Percentiles rank a stretch among this genome's conserved stretches.
Conservation (phyloP, 1,284 basidiomycete species). For the Anthracocystis walkeri region DNA sequence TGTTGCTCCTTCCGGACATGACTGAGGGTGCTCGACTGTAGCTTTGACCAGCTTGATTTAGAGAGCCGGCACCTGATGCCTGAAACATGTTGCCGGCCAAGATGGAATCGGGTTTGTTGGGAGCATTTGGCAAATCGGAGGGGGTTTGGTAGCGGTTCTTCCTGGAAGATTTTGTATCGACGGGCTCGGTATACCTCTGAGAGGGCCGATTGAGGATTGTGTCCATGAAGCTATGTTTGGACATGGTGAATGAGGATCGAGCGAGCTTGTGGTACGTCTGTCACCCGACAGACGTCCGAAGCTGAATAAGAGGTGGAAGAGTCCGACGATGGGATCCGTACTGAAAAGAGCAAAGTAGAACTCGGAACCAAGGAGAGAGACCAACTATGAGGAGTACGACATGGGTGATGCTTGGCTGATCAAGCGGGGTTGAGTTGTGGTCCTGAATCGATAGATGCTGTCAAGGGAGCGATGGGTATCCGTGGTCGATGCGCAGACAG, state of each 20-base stretch:
- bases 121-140: constrained; percentile 60
- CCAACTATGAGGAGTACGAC: constrained; percentile 2
- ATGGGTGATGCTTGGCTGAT: constrained; percentile 8
- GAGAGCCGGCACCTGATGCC: constrained; percentile 28
- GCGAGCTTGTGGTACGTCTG: background rate
- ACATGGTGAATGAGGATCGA: constrained; percentile 42
- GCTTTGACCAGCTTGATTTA: constrained; percentile 12
- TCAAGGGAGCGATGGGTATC: background rate
- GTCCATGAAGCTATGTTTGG: constrained; percentile 62
- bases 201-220: constrained; percentile 67
- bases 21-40: constrained; percentile 46
- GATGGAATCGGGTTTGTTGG: constrained; percentile 52
- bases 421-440: background rate
- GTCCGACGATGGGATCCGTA: background rate
- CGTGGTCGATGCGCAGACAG: background rate
- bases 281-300: constrained; percentile 6
- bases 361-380: background rate
- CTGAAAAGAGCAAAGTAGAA: background rate
- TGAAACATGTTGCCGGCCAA: constrained; percentile 59
- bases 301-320: background rate
- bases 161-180: constrained; percentile 21
- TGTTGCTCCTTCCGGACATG: constrained; percentile 51
- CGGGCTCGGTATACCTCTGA: constrained; percentile 62
- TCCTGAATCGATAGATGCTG: background rate
- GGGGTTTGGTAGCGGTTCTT: constrained; percentile 30